Percentiles rank a stretch among this genome's conserved stretches.
Evolutionary conservation across 192 early-diverging fungal species (phyloP).

Genomic region (Gigaspora rosea): DNA sequence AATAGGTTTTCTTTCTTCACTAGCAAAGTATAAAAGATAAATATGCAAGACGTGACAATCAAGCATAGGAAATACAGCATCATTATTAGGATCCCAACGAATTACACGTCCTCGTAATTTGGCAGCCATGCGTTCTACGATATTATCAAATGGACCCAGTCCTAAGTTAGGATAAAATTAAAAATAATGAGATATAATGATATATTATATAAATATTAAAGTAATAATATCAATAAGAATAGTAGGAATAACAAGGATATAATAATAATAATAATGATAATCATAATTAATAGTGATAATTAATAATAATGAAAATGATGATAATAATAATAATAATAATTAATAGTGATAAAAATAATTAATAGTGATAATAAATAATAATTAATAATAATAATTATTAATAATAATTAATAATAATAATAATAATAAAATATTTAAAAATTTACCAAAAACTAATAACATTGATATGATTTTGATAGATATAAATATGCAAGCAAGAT

Average conservation of each 20-base stretch:
- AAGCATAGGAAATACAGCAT: neutral
- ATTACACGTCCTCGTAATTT: slow-evolving; percentile 10
- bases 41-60: slow-evolving; percentile 19
- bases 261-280: no score
- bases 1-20: neutral
- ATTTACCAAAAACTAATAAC: slow-evolving; percentile 1
- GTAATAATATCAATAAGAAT: no score
- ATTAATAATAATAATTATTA: neutral
- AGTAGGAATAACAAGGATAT: neutral
- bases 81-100: slow-evolving; percentile 17
- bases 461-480: slow-evolving; percentile 16
- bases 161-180: neutral
- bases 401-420: neutral
- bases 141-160: neutral
- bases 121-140: neutral
- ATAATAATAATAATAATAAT: no score
- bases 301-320: no score
- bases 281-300: no score
- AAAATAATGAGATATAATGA: no score
- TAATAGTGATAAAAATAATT: no score
- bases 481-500: slow-evolving; percentile 16
- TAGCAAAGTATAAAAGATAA: neutral
- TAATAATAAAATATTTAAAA: neutral
- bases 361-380: no score
- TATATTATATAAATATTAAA: no score